phyloP scores from a whole-genome alignment of 1,284 basidiomycete genomes.

The Ceratobasidium sp. region DNA sequence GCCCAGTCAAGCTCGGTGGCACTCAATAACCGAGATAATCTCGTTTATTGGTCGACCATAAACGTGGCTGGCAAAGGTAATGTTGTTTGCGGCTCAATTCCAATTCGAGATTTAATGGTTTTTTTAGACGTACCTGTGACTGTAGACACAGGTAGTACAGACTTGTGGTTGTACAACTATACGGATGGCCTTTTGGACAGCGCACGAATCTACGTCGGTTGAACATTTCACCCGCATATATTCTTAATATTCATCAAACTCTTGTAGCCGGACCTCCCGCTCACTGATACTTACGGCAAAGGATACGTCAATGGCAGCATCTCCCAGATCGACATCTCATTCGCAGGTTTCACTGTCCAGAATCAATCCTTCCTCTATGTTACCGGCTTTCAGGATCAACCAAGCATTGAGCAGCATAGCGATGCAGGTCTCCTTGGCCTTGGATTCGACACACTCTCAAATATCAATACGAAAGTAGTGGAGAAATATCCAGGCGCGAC shows the following conservation, averaged over 20 bases:
- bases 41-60: background rate
- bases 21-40: background rate
- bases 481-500: conserved; percentile 66
- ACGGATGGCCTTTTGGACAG: too few relatives aligned
- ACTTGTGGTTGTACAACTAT: conserved; percentile 74
- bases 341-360: conserved; percentile 77
- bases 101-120: background rate
- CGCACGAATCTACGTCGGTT: conserved; percentile 57
- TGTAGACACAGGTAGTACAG: conserved; percentile 84
- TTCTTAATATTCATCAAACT: conserved; percentile 18
- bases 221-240: background rate
- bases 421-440: conserved; percentile 80
- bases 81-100: background rate
- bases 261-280: too few relatives aligned
- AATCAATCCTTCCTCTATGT: conserved; percentile 78
- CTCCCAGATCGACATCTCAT: conserved; percentile 70
- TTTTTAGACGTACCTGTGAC: conserved; percentile 68
- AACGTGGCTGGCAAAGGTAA: conserved; percentile 28
- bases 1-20: background rate
- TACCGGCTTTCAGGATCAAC: conserved; percentile 72
- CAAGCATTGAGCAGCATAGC: conserved; percentile 69
- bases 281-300: conserved; percentile 68
- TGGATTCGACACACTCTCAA: conserved; percentile 82
- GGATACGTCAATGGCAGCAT: conserved; percentile 79
- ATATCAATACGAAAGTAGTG: conserved; percentile 72